phyloP scores from a whole-genome alignment of 2,329 filamentous ascomycete genomes.

The Microdochium trichocladiopsis region DNA sequence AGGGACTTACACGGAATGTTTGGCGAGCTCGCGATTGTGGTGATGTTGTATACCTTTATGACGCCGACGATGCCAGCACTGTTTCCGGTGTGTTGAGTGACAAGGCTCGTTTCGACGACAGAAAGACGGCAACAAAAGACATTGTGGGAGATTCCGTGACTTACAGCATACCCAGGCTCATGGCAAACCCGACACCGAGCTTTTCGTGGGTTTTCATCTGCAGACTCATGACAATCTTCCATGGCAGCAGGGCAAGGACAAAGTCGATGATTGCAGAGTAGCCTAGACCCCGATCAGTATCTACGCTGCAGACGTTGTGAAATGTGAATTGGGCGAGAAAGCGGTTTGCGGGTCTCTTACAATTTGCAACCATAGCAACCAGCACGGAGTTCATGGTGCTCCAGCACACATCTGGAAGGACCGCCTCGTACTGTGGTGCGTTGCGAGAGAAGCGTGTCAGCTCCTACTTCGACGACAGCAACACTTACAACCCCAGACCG shows the following conservation, averaged over 20 bases:
- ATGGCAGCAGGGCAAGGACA: constrained; percentile 4
- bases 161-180: constrained; percentile 5
- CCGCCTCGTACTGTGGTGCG: not conserved
- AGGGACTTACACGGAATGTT: not conserved
- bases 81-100: not conserved
- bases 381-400: not conserved
- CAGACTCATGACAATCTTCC: constrained; percentile 3
- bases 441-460: too few relatives aligned
- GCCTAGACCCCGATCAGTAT: not conserved
- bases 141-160: too few relatives aligned
- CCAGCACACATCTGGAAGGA: not conserved
- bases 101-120: not conserved
- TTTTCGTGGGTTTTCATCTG: constrained; percentile 6
- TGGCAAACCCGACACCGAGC: constrained; percentile 4
- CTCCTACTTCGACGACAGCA: too few relatives aligned
- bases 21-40: not conserved
- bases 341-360: not conserved
- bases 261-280: constrained; percentile 2
- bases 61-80: not conserved
- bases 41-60: not conserved
- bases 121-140: not conserved
- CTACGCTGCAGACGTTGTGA: too few relatives aligned
- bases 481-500: too few relatives aligned
- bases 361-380: not conserved
- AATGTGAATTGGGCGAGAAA: not conserved